Evolutionary conservation across 441 rosid genomes (phyloP).

Genomic region (Bruguiera hainesii): DNA sequence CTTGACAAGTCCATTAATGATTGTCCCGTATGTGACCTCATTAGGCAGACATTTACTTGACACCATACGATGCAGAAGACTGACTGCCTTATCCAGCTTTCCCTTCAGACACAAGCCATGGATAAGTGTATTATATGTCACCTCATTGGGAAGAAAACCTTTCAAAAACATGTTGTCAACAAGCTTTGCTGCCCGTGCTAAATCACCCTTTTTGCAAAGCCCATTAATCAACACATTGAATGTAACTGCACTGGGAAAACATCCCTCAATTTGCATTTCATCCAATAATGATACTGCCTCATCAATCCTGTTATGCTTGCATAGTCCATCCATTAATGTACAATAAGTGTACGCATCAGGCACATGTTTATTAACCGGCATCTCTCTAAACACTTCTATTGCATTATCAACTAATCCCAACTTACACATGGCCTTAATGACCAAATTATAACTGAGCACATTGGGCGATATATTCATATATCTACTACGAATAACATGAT

Average conservation of each 20-base stretch:
- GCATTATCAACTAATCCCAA: slow-evolving; percentile 69
- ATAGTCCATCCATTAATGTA: slow-evolving; percentile 92
- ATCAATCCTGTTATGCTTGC: slow-evolving; percentile 69
- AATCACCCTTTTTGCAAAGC: slow-evolving; percentile 78
- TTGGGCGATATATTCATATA: slow-evolving; percentile 54
- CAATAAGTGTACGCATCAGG: slow-evolving; percentile 84
- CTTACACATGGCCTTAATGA: slow-evolving; percentile 71
- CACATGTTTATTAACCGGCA: slow-evolving; percentile 49
- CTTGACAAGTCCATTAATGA: slow-evolving; percentile 83
- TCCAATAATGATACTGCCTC: slow-evolving; percentile 87
- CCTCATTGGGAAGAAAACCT: slow-evolving; percentile 76
- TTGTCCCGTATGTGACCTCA: slow-evolving; percentile 77
- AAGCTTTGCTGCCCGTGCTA: slow-evolving; percentile 70
- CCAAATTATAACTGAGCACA: slow-evolving; percentile 67
- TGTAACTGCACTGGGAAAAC: slow-evolving; percentile 58
- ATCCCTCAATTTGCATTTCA: slow-evolving; percentile 93
- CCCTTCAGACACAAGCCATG: slow-evolving; percentile 85
- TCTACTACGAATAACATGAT: slow-evolving; percentile 40
- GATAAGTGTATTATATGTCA: slow-evolving; percentile 83
- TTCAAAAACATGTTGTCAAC: slow-evolving; percentile 92
- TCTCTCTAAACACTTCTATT: slow-evolving; percentile 60
- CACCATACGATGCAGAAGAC: slow-evolving; percentile 80
- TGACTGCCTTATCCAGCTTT: slow-evolving; percentile 76
- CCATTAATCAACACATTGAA: slow-evolving; percentile 86
- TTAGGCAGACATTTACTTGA: slow-evolving; percentile 64